phyloP scores from a whole-genome alignment of 2,329 filamentous ascomycete species.

The Botryosphaeria agaves region DNA sequence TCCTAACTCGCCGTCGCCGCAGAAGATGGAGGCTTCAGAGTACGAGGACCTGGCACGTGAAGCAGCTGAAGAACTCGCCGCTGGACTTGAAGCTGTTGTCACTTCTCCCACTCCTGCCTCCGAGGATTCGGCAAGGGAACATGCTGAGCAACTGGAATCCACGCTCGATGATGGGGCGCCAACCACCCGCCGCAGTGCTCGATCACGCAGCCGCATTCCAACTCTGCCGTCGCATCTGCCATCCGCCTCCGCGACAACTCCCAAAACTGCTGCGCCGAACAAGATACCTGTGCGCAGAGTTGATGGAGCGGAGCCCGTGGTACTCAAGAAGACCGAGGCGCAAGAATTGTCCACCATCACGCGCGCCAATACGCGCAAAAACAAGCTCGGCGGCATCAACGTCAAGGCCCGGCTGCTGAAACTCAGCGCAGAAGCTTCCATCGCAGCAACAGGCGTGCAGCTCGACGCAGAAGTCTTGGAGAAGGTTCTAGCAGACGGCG shows the following conservation, averaged over 20 bases:
- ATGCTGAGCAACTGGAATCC: background rate
- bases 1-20: constrained; percentile 26
- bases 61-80: background rate
- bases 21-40: constrained; percentile 9
- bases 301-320: constrained; percentile 22
- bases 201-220: constrained; percentile 5
- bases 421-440: constrained; percentile 15
- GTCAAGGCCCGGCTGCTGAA: constrained; percentile 25
- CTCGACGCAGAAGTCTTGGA: constrained; percentile 5
- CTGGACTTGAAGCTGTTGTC: background rate
- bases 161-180: background rate
- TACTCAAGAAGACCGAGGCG: constrained; percentile 29
- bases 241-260: constrained; percentile 1
- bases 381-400: constrained; percentile 28
- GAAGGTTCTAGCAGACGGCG: constrained; percentile 2
- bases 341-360: constrained; percentile 28
- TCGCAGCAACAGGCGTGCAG: background rate
- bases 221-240: constrained; percentile 2
- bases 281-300: constrained; percentile 26
- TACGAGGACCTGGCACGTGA: background rate
- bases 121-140: background rate
- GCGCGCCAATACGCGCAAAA: constrained; percentile 30
- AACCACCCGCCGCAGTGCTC: constrained; percentile 5
- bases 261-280: constrained; percentile 14
- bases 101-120: too few relatives aligned